Percentiles rank a stretch among this genome's conserved stretches.
Evolutionary conservation across 371 early-diverging fungal species (phyloP).

Genomic region (Sporodiniella umbellata): DNA sequence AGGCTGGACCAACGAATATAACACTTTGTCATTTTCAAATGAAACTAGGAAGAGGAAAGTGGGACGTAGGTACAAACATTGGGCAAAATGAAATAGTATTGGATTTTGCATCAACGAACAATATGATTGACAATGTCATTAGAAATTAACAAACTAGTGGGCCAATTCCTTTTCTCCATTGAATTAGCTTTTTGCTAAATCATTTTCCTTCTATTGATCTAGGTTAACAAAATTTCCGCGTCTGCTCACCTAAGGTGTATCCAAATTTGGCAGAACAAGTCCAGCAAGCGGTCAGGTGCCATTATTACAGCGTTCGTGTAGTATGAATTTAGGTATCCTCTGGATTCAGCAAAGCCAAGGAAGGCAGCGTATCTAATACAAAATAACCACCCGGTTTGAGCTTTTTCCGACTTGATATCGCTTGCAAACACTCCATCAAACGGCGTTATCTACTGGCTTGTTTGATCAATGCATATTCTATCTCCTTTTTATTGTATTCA

Average conservation of each 20-base stretch:
- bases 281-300: constrained; percentile 8
- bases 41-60: no score
- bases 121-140: constrained; percentile 12
- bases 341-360: constrained; percentile 19
- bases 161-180: constrained; percentile 17
- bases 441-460: constrained; percentile 13
- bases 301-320: constrained; percentile 17
- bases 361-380: constrained; percentile 15
- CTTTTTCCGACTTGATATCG: constrained; percentile 18
- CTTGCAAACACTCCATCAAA: constrained; percentile 20
- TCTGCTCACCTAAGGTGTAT: constrained; percentile 7
- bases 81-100: no score
- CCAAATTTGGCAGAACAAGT: constrained; percentile 17
- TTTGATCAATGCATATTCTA: constrained; percentile 14
- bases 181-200: constrained; percentile 14
- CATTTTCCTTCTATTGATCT: constrained; percentile 20
- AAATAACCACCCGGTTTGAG: constrained; percentile 20
- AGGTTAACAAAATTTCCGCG: constrained; percentile 16
- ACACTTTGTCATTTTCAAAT: no score
- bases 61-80: no score
- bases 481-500: constrained; percentile 22
- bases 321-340: constrained; percentile 14
- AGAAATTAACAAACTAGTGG: constrained; percentile 20
- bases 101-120: constrained; percentile 16
- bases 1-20: no score